These are phyloP conservation scores for Boehmeria nivea DNA, from an alignment of 306 rosid genomes.

Conservation along the genomic window DNA sequence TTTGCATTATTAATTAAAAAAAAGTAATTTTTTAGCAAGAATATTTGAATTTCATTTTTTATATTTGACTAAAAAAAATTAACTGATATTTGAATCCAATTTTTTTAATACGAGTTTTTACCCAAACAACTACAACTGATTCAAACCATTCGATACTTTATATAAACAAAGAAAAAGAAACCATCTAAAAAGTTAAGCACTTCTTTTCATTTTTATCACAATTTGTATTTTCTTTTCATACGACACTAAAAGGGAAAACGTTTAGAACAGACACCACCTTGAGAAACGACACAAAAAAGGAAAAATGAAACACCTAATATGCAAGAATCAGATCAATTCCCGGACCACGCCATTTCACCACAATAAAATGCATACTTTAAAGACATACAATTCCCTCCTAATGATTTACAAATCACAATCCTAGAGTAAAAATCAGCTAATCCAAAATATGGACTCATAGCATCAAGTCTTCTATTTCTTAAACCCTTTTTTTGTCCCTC, in stretches of 20 bases:
- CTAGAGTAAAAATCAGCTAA: constrained; percentile 25
- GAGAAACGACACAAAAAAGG: not conserved
- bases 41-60: too few relatives aligned
- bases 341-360: constrained; percentile 9
- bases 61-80: too few relatives aligned
- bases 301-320: not conserved
- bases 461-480: constrained; percentile 18
- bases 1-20: too few relatives aligned
- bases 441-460: constrained; percentile 15
- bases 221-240: too few relatives aligned
- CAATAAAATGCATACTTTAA: not conserved
- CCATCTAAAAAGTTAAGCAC: too few relatives aligned
- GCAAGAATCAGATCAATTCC: not conserved
- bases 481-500: constrained; percentile 4
- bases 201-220: too few relatives aligned
- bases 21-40: too few relatives aligned
- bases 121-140: too few relatives aligned
- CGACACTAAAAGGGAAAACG: not conserved
- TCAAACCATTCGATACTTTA: too few relatives aligned
- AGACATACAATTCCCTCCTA: constrained; percentile 8
- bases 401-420: constrained; percentile 42
- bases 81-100: too few relatives aligned
- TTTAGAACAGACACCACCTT: not conserved
- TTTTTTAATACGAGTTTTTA: too few relatives aligned
- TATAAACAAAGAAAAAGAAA: too few relatives aligned